phyloP scores from a whole-genome alignment of 1,139 yeast genomes.

The Candida freyschussii region DNA sequence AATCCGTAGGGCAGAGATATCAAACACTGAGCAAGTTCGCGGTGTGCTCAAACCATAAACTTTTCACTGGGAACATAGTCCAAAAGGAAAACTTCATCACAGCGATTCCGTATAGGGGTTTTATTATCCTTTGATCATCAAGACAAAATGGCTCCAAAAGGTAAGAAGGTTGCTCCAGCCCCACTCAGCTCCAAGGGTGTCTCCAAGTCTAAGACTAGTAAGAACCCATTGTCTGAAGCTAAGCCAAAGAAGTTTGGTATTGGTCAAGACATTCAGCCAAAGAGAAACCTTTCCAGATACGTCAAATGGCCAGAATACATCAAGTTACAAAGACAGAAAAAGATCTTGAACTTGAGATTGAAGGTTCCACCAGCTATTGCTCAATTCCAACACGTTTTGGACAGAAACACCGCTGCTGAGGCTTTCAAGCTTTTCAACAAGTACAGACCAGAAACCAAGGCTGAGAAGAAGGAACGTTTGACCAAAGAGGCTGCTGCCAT shows the following conservation, averaged over 20 bases:
- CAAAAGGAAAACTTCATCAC: slow-evolving; percentile 15
- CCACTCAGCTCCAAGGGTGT: slow-evolving; percentile 55
- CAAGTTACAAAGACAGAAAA: slow-evolving; percentile 96
- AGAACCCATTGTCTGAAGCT: slow-evolving; percentile 79
- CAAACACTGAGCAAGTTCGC: slow-evolving; percentile 8
- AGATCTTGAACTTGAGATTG: slow-evolving; percentile 88
- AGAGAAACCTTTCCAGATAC: slow-evolving; percentile 91
- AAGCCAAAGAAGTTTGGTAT: slow-evolving; percentile 20
- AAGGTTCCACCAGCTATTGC: slow-evolving; percentile 98
- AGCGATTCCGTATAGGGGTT: background rate
- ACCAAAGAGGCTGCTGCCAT: slow-evolving; percentile 98
- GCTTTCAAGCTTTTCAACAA: slow-evolving; percentile 95
- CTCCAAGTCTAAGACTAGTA: slow-evolving; percentile 32
- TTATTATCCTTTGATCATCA: background rate
- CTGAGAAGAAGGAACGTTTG: slow-evolving; percentile 98
- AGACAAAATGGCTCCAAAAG: slow-evolving; percentile 57
- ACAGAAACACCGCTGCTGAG: slow-evolving; percentile 97
- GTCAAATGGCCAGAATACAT: slow-evolving; percentile 99
- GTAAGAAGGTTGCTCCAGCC: slow-evolving; percentile 87
- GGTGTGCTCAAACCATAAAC: too few species aligned
- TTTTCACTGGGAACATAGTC: too few species aligned
- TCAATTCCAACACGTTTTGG: slow-evolving; percentile 92
- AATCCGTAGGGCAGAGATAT: too few species aligned
- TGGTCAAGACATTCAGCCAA: slow-evolving; percentile 43
- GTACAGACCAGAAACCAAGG: slow-evolving; percentile 96